Evolutionary conservation across 192 early-diverging fungal species (phyloP).

Genomic region (Backusella psychrophila): DNA sequence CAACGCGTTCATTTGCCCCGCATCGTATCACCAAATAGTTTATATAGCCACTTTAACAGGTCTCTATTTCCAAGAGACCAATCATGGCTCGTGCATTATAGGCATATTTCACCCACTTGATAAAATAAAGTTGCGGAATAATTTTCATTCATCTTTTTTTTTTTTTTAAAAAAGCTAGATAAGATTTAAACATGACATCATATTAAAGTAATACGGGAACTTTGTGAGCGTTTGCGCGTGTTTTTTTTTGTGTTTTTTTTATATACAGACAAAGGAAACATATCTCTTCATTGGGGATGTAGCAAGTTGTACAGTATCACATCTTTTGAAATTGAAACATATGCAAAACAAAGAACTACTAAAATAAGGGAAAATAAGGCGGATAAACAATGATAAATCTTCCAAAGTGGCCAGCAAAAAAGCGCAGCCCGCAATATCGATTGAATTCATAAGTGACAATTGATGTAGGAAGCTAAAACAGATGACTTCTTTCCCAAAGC

Average conservation of each 20-base stretch:
- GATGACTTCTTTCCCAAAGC: too few relatives aligned
- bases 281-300: not conserved
- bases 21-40: not conserved
- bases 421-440: not conserved
- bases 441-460: not conserved
- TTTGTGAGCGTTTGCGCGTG: too few relatives aligned
- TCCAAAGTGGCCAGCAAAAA: not conserved
- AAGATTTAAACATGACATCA: constrained; percentile 5
- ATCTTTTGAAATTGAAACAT: not conserved
- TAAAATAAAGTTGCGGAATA: not conserved
- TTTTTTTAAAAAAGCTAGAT: not conserved
- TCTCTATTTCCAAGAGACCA: not conserved
- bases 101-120: not conserved
- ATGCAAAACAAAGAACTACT: not conserved
- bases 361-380: not conserved
- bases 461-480: not conserved
- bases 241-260: not conserved
- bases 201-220: not conserved
- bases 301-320: not conserved
- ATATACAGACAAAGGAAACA: too few relatives aligned
- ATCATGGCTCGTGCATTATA: not conserved
- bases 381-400: not conserved
- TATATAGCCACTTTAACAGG: too few relatives aligned
- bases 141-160: not conserved
- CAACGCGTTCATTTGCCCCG: not conserved